Conservation (phyloP, 495 filamentous ascomycete genomes). For the Penicillium parvum region DNA sequence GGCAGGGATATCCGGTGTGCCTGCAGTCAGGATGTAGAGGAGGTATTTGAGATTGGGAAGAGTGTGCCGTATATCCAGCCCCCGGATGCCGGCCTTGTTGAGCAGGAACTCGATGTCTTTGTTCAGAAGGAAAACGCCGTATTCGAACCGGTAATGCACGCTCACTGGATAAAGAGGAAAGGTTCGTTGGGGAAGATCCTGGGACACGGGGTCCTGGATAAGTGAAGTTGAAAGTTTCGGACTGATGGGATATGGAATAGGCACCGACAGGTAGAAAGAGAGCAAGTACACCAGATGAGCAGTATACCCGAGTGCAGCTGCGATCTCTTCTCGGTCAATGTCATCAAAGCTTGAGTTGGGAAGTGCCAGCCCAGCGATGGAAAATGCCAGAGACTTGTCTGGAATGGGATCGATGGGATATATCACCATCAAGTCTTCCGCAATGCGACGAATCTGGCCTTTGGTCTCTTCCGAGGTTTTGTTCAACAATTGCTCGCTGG, state of each 20-base stretch:
- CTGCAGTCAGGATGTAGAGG: slow-evolving; percentile 78
- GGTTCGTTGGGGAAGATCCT: slow-evolving; percentile 59
- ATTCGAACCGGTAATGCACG: slow-evolving; percentile 84
- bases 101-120: slow-evolving; percentile 88
- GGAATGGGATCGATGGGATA: slow-evolving; percentile 72
- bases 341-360: slow-evolving; percentile 73
- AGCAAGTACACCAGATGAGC: slow-evolving; percentile 72
- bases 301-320: slow-evolving; percentile 78
- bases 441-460: slow-evolving; percentile 80
- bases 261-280: slow-evolving; percentile 74
- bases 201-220: slow-evolving; percentile 75
- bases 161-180: slow-evolving; percentile 79
- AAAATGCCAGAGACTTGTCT: slow-evolving; percentile 64
- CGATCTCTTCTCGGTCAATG: slow-evolving; percentile 60
- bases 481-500: slow-evolving; percentile 49
- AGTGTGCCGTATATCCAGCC: slow-evolving; percentile 85
- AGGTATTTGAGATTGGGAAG: slow-evolving; percentile 90
- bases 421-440: slow-evolving; percentile 70
- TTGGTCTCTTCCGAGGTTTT: slow-evolving; percentile 58
- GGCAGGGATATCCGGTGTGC: slow-evolving; percentile 69
- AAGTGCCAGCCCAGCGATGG: slow-evolving; percentile 66
- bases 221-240: slow-evolving; percentile 67
- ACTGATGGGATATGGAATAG: slow-evolving; percentile 76
- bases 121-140: slow-evolving; percentile 90
- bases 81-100: slow-evolving; percentile 63